Conservation (phyloP, 2,329 filamentous ascomycete species). For the Neofusicoccum umdonicola region DNA sequence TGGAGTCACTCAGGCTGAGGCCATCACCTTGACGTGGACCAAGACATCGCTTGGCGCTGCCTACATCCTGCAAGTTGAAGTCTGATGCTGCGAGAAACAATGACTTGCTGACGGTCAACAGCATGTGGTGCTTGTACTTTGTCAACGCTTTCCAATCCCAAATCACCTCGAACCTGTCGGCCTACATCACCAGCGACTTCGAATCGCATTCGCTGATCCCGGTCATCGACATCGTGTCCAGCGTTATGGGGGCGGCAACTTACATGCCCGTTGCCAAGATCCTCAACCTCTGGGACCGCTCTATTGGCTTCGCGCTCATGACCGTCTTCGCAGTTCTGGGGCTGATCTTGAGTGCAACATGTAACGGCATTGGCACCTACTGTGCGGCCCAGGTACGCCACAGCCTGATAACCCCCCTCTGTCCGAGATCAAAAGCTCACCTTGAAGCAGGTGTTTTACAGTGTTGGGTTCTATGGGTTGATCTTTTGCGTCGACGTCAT, state of each 20-base stretch:
- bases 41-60: slow-evolving; percentile 35
- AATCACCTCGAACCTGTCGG: slow-evolving; percentile 33
- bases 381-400: slow-evolving; percentile 49
- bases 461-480: slow-evolving; percentile 57
- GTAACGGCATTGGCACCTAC: slow-evolving; percentile 59
- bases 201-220: slow-evolving; percentile 28
- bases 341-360: slow-evolving; percentile 59
- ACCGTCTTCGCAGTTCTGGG: slow-evolving; percentile 52
- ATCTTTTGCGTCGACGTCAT: slow-evolving; percentile 64
- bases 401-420: too few species aligned
- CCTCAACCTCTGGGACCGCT: slow-evolving; percentile 66
- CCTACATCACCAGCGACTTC: slow-evolving; percentile 33
- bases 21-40: slow-evolving; percentile 41
- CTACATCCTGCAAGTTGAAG: slow-evolving; percentile 27
- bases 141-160: slow-evolving; percentile 44
- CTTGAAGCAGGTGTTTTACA: slow-evolving; percentile 41
- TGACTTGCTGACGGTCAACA: background rate
- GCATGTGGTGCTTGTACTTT: slow-evolving; percentile 36
- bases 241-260: slow-evolving; percentile 50
- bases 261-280: slow-evolving; percentile 67
- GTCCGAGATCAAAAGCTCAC: background rate
- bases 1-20: slow-evolving; percentile 40
- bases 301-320: slow-evolving; percentile 59
- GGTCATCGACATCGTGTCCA: slow-evolving; percentile 28
- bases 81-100: background rate